Evolutionary conservation across 2,329 filamentous ascomycete species (phyloP).

Genomic region (Diaporthe caulivora): DNA sequence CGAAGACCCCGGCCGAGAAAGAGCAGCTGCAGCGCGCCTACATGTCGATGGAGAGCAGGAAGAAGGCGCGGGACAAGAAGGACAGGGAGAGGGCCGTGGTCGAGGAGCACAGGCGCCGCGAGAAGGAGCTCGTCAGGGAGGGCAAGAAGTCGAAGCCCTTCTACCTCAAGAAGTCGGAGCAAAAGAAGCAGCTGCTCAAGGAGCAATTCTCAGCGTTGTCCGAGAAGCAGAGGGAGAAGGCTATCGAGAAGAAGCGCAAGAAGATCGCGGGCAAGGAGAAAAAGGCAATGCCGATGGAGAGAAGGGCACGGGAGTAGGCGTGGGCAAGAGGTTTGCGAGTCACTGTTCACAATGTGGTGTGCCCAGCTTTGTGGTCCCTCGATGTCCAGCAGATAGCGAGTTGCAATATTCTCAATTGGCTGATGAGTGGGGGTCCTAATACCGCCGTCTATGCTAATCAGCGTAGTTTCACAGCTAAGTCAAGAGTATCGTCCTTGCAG

Average conservation of each 20-base stretch:
- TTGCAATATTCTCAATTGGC: background rate
- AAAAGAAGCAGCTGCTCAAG: slow-evolving; percentile 86
- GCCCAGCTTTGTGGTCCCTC: background rate
- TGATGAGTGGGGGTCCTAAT: slow-evolving; percentile 1
- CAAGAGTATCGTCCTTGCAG: background rate
- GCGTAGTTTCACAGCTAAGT: background rate
- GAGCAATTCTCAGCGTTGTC: slow-evolving; percentile 88
- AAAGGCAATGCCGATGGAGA: slow-evolving; percentile 74
- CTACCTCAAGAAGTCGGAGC: slow-evolving; percentile 91
- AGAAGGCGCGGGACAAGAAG: slow-evolving; percentile 77
- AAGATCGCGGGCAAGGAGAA: slow-evolving; percentile 89
- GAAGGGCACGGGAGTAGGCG: slow-evolving; percentile 53
- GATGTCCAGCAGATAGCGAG: background rate
- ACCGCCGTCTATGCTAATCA: background rate
- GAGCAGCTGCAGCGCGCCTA: slow-evolving; percentile 80
- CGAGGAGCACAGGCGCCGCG: slow-evolving; percentile 80
- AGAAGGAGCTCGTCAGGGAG: slow-evolving; percentile 86
- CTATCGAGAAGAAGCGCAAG: slow-evolving; percentile 89
- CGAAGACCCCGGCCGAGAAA: slow-evolving; percentile 74
- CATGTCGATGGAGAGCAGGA: slow-evolving; percentile 81
- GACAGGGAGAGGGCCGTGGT: slow-evolving; percentile 78
- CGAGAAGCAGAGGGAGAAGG: slow-evolving; percentile 84
- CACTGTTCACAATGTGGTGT: background rate
- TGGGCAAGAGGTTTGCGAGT: background rate
- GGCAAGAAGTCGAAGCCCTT: slow-evolving; percentile 93